Conservation (phyloP, 805 yeast genomes). For the Isabelozyma gotoi region DNA sequence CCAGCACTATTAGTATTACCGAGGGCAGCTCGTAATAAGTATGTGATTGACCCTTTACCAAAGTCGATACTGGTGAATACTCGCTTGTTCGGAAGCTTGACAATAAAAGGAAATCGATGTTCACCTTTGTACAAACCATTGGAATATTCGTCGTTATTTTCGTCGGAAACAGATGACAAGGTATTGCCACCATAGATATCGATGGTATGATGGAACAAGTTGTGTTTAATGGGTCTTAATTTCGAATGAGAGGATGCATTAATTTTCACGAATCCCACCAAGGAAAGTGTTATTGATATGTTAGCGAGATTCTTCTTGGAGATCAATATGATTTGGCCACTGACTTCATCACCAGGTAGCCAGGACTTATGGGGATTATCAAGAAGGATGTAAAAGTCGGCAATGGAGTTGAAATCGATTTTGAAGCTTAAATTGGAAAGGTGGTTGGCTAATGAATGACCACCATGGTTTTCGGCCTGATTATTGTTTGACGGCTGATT, state of each 20-base stretch:
- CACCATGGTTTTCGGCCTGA: neutral
- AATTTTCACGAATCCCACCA: conserved; percentile 58
- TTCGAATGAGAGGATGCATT: conserved; percentile 53
- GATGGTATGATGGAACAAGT: conserved; percentile 59
- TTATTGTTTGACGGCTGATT: neutral
- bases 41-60: conserved; percentile 81
- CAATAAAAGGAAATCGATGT: conserved; percentile 83
- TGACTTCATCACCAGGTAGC: conserved; percentile 76
- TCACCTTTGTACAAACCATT: conserved; percentile 75
- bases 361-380: conserved; percentile 75
- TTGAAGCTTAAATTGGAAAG: conserved; percentile 15
- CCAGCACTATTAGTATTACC: conserved; percentile 15
- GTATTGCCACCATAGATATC: conserved; percentile 51
- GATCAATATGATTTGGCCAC: conserved; percentile 61
- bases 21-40: conserved; percentile 56
- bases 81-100: conserved; percentile 72
- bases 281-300: conserved; percentile 51
- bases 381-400: conserved; percentile 67
- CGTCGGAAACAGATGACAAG: conserved; percentile 9
- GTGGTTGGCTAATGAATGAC: conserved; percentile 3
- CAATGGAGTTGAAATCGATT: conserved; percentile 43
- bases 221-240: conserved; percentile 50
- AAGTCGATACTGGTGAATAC: conserved; percentile 75
- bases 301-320: conserved; percentile 56
- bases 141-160: conserved; percentile 20